These are phyloP conservation scores for Rhododendron kiyosumense DNA, from an alignment of 148 eudicot species.

Conservation along the genomic window DNA sequence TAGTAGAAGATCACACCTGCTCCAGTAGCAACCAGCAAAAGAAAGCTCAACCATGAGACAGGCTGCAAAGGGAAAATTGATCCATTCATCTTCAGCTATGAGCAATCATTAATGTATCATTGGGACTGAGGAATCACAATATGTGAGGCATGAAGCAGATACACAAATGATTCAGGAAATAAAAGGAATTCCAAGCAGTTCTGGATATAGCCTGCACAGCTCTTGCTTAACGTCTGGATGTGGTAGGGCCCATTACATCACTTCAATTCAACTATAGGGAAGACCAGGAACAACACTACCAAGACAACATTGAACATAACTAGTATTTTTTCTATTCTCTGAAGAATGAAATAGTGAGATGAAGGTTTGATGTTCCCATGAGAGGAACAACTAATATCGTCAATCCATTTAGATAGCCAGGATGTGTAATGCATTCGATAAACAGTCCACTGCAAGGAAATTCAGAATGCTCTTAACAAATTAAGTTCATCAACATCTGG, in stretches of 20 bases:
- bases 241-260: background rate
- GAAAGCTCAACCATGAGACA: conserved; percentile 93
- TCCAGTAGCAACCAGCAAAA: conserved; percentile 78
- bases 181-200: background rate
- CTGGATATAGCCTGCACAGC: background rate
- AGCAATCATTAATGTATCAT: background rate
- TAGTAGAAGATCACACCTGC: conserved; percentile 75
- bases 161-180: background rate
- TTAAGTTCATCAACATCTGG: background rate
- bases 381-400: background rate
- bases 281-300: background rate
- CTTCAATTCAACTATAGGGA: background rate
- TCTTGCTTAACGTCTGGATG: background rate
- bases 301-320: background rate
- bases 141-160: background rate
- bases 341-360: background rate
- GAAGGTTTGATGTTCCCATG: background rate
- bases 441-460: background rate
- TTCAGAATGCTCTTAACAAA: background rate
- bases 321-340: background rate
- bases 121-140: background rate
- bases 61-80: conserved; percentile 47
- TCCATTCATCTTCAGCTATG: background rate
- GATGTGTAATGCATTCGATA: background rate
- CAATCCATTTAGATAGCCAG: background rate